Conservation (phyloP, 148 eudicot genomes). For the Gaultheria prostrata region DNA sequence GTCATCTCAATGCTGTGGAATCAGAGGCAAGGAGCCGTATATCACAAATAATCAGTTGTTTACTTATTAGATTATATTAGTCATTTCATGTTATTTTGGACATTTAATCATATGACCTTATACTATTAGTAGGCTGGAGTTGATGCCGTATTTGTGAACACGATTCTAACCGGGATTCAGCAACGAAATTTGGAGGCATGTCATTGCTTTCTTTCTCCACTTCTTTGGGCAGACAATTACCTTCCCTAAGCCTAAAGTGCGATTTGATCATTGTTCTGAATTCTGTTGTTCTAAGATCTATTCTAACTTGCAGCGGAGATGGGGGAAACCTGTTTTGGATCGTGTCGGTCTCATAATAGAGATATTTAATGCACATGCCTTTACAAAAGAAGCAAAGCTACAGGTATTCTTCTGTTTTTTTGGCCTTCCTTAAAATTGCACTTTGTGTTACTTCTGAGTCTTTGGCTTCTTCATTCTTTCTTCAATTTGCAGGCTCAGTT, state of each 20-base stretch:
- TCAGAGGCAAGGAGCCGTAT: slow-evolving; percentile 46
- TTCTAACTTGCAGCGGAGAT: slow-evolving; percentile 51
- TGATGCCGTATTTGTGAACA: slow-evolving; percentile 90
- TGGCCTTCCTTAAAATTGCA: not conserved
- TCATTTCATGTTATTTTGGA: slow-evolving; percentile 12
- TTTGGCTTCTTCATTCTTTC: slow-evolving; percentile 1
- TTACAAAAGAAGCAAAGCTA: slow-evolving; percentile 90
- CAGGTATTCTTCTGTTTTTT: slow-evolving; percentile 48
- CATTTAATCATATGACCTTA: not conserved
- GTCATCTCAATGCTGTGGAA: slow-evolving; percentile 69
- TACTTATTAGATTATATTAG: not conserved
- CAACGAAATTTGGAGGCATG: slow-evolving; percentile 86
- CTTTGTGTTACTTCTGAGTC: not conserved
- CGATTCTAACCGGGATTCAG: slow-evolving; percentile 69
- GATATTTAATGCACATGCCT: slow-evolving; percentile 96
- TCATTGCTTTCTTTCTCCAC: slow-evolving; percentile 4
- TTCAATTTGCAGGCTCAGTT: slow-evolving; percentile 68
- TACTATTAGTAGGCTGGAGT: slow-evolving; percentile 45
- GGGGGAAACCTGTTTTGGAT: slow-evolving; percentile 90
- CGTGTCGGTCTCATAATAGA: slow-evolving; percentile 89
- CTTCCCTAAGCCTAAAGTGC: not conserved
- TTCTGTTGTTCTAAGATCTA: slow-evolving; percentile 1
- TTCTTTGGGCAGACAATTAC: not conserved
- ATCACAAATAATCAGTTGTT: not conserved
- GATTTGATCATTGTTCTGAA: not conserved